Percentiles rank a stretch among this genome's conserved stretches.
Conservation (phyloP, 345 rosid genomes). For the Ailanthus altissimus region DNA sequence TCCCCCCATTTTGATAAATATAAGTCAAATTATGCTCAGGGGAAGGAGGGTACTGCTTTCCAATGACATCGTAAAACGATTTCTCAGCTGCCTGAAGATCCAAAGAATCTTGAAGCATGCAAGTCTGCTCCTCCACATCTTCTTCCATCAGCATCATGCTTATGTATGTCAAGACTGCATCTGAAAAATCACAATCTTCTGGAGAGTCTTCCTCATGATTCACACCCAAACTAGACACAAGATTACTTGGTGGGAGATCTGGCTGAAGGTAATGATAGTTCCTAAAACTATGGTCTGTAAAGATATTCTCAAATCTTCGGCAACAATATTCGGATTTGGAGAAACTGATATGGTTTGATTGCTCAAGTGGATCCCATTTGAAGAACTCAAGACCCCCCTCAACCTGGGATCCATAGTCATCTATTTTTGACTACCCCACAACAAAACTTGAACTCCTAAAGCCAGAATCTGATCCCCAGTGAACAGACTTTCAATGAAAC, state of each 20-base stretch:
- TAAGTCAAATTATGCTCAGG: constrained; percentile 43
- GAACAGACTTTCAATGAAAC: constrained; percentile 4
- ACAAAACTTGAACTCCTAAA: neutral
- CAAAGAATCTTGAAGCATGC: constrained; percentile 83
- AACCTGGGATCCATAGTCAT: constrained; percentile 59
- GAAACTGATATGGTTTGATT: constrained; percentile 43
- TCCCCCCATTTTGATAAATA: constrained; percentile 25
- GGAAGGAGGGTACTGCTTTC: constrained; percentile 89
- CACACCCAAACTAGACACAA: constrained; percentile 13
- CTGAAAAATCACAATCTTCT: constrained; percentile 85
- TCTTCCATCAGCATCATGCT: constrained; percentile 88
- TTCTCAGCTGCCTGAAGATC: constrained; percentile 90
- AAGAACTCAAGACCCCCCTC: constrained; percentile 37
- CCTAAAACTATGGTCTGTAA: constrained; percentile 29
- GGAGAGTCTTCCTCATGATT: constrained; percentile 48
- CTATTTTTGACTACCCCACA: constrained; percentile 1
- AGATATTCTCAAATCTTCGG: constrained; percentile 36
- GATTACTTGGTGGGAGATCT: constrained; percentile 19
- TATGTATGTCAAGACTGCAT: constrained; percentile 73
- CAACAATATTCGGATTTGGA: constrained; percentile 41
- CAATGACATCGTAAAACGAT: constrained; percentile 81
- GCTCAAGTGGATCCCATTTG: constrained; percentile 40
- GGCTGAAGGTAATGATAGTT: constrained; percentile 39
- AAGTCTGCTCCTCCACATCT: constrained; percentile 73
- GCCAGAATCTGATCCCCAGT: neutral